These are phyloP conservation scores for Babesia caballi DNA, from an alignment of 169 alveolate species.

Conservation along the genomic window DNA sequence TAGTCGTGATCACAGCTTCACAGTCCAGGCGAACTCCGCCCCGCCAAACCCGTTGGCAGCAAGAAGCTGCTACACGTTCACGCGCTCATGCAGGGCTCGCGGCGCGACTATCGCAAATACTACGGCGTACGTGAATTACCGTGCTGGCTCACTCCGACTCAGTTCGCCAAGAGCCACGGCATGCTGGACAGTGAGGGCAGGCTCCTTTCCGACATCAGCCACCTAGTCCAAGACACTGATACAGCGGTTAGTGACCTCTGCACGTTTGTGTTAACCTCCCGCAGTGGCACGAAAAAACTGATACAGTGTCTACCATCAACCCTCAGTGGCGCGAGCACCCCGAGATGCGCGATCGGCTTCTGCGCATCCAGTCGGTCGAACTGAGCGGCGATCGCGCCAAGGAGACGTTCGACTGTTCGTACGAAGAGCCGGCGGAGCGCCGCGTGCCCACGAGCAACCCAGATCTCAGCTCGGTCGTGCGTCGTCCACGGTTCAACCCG, in stretches of 20 bases:
- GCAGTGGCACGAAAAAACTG: constrained; percentile 22
- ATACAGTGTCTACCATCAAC: constrained; percentile 14
- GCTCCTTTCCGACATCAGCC: constrained; percentile 35
- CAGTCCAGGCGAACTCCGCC: constrained; percentile 83
- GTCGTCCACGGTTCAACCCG: constrained; percentile 46
- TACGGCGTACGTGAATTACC: constrained; percentile 36
- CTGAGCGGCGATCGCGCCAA: neutral
- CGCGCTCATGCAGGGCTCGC: constrained; percentile 64
- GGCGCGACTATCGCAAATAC: constrained; percentile 73
- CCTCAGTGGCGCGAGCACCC: constrained; percentile 25
- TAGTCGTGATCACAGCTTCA: neutral
- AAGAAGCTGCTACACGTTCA: constrained; percentile 60
- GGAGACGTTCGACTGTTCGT: constrained; percentile 13
- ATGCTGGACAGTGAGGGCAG: constrained; percentile 70
- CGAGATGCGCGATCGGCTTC: constrained; percentile 25
- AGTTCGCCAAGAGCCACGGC: constrained; percentile 68
- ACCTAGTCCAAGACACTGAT: neutral
- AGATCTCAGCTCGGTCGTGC: neutral
- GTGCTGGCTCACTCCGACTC: neutral
- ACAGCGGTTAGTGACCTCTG: neutral
- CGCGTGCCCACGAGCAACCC: constrained; percentile 23
- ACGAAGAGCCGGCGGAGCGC: constrained; percentile 12
- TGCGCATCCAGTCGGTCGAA: constrained; percentile 15
- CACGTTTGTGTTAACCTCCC: neutral
- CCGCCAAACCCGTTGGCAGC: constrained; percentile 84